Base-by-base conservation (phyloP, 2,329 filamentous ascomycete species). In the Talaromyces sp. region DNA sequence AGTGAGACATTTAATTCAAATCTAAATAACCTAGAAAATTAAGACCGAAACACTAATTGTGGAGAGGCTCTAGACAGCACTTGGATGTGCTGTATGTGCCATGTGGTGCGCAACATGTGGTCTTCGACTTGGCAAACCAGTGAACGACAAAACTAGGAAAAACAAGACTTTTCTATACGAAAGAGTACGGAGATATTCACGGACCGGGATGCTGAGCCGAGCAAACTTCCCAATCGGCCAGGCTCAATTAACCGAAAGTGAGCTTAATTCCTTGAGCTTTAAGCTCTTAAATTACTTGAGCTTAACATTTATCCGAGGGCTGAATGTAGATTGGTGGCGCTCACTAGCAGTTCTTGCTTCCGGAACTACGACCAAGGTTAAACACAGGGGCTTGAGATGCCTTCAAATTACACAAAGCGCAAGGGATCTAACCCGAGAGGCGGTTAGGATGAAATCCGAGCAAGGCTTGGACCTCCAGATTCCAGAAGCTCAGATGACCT, bases 251-350 rank as follows among this genome's bases (percentile, higher is more conserved):
- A 54, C 50, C 50, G 50, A 54, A 54, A 8, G 16, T 19, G 50
- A 54, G 27, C 49, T 52, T 33, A 52, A 54, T 31, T 31, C 5
- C 27, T 31, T 31, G 27, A 31, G 27, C 27, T 31, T 31, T 31
- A 31, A 31, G 27, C 27, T 7, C 27, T 31, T 1, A 5, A 31
- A 31, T 6, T 31, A 54, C 16, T 16, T 19, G 50, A 54, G 27
- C 49, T 52, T 33, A 52, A 54, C 6, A 50, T 16, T 54, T 54
- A 54, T n/a, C 50, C 50, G 50, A 54, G 33, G 50, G 50, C 27
- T 54, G 27, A 54, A 6, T 35, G 50, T 35, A 50, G 13, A 22
- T 16, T 31, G 22, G 47, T 50, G 47, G 47, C 47, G 47, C 13
- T 16, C 7, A 43, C 14, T 43, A 43, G 41, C 41, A 43, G 14